These are phyloP conservation scores for Chlamydomonas schloesseri DNA, from an alignment of 139 green algal species.

Conservation along the genomic window DNA sequence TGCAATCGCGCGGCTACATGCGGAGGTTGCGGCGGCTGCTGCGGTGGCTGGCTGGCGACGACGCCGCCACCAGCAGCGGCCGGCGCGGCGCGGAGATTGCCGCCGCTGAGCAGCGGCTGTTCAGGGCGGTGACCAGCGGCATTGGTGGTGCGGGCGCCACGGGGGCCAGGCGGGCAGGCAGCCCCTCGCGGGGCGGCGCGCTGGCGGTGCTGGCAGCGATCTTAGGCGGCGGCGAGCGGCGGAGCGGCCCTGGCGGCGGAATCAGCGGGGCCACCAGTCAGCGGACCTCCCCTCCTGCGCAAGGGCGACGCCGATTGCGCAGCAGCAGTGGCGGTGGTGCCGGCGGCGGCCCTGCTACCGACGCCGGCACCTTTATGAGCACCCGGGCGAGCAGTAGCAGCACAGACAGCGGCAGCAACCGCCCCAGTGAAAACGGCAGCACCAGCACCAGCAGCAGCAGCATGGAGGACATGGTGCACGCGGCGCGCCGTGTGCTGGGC, in stretches of 20 bases:
- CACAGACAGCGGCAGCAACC: not conserved
- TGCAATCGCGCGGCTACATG: not conserved
- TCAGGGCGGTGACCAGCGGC: not conserved
- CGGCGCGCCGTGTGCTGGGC: too few species aligned
- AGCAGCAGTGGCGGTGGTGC: not conserved
- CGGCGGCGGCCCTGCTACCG: not conserved
- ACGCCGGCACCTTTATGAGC: not conserved
- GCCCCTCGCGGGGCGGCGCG: not conserved
- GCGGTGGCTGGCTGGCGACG: not conserved
- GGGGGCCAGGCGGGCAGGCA: not conserved
- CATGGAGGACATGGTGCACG: not conserved
- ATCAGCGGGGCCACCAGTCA: not conserved
- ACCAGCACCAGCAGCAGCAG: not conserved
- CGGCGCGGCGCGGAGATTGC: too few species aligned
- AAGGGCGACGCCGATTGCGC: too few species aligned
- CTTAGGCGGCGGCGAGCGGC: not conserved
- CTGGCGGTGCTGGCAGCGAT: not conserved
- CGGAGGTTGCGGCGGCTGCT: conserved; percentile 5
- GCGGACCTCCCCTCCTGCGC: not conserved
- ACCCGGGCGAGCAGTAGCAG: not conserved
- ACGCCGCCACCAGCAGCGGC: not conserved
- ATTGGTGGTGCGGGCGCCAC: not conserved
- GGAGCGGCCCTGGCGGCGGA: not conserved
- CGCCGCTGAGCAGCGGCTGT: not conserved
- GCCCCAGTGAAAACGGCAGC: too few species aligned